These are phyloP conservation scores for Ceratocystis cacaofunesta DNA, from an alignment of 2,329 filamentous ascomycete genomes.

Conservation along the genomic window DNA sequence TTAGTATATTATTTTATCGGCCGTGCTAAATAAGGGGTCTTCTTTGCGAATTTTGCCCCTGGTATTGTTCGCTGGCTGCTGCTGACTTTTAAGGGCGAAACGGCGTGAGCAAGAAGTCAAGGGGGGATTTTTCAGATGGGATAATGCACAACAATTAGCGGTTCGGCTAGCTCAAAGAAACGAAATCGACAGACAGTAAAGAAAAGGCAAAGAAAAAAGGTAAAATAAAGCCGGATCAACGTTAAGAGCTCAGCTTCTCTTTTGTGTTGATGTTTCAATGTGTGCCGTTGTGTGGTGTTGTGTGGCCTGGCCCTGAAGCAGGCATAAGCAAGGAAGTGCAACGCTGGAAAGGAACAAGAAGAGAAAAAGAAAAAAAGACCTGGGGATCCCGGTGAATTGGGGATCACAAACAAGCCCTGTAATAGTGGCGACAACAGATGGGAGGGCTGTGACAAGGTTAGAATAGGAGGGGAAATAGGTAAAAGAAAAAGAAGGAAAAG, in stretches of 20 bases:
- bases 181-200: neutral
- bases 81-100: neutral
- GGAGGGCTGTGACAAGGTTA: neutral
- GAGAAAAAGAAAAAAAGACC: too few relatives aligned
- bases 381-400: neutral
- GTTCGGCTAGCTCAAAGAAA: too few relatives aligned
- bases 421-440: neutral
- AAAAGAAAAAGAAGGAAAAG: neutral
- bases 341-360: neutral
- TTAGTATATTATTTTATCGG: slow-evolving; percentile 1
- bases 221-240: neutral
- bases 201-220: neutral
- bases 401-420: neutral
- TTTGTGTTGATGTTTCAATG: neutral
- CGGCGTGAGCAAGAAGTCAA: neutral
- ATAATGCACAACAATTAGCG: too few relatives aligned
- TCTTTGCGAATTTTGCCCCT: neutral
- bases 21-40: slow-evolving; percentile 5
- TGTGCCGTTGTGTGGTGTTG: neutral
- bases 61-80: neutral
- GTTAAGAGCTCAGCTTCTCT: neutral
- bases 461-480: neutral
- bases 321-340: neutral
- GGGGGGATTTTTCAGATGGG: too few relatives aligned
- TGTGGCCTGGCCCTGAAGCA: neutral